Conservation (phyloP, 768 basidiomycete species). For the Megacollybia marginata region DNA sequence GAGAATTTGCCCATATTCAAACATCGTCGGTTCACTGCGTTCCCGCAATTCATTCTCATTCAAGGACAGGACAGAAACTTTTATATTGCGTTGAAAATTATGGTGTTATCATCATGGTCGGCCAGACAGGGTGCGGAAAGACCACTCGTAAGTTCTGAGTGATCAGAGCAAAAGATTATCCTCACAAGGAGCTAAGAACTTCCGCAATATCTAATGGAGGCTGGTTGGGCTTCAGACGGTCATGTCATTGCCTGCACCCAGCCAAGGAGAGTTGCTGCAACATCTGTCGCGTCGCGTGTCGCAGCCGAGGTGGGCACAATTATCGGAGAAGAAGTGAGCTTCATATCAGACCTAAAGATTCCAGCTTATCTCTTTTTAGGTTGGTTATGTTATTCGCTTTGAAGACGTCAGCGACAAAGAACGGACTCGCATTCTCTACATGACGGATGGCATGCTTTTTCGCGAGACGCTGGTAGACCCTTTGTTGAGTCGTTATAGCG, state of each 20-base stretch:
- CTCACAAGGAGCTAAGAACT: slow-evolving; percentile 52
- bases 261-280: slow-evolving; percentile 89
- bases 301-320: slow-evolving; percentile 86
- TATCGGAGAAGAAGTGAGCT: slow-evolving; percentile 78
- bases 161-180: slow-evolving; percentile 1
- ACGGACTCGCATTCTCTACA: slow-evolving; percentile 83
- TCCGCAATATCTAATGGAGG: slow-evolving; percentile 90
- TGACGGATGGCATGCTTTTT: slow-evolving; percentile 99
- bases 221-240: slow-evolving; percentile 84
- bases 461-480: slow-evolving; percentile 91
- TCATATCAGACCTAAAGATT: neutral
- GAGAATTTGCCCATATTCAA: slow-evolving; percentile 86
- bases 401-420: slow-evolving; percentile 87
- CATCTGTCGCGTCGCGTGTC: slow-evolving; percentile 86
- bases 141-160: slow-evolving; percentile 72
- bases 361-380: slow-evolving; percentile 42
- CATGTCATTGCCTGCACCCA: slow-evolving; percentile 90
- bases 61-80: slow-evolving; percentile 58
- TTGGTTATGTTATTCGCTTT: slow-evolving; percentile 96
- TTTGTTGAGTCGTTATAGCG: slow-evolving; percentile 84
- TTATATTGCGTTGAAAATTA: slow-evolving; percentile 80
- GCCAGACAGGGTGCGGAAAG: slow-evolving; percentile 96
- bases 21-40: slow-evolving; percentile 50
- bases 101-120: slow-evolving; percentile 83
- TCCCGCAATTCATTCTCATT: slow-evolving; percentile 4